Percentiles rank a stretch among this genome's conserved stretches.
These are phyloP conservation scores for Aspergillus sp. DNA, from an alignment of 2,329 filamentous ascomycete species.

Conservation along the genomic window DNA sequence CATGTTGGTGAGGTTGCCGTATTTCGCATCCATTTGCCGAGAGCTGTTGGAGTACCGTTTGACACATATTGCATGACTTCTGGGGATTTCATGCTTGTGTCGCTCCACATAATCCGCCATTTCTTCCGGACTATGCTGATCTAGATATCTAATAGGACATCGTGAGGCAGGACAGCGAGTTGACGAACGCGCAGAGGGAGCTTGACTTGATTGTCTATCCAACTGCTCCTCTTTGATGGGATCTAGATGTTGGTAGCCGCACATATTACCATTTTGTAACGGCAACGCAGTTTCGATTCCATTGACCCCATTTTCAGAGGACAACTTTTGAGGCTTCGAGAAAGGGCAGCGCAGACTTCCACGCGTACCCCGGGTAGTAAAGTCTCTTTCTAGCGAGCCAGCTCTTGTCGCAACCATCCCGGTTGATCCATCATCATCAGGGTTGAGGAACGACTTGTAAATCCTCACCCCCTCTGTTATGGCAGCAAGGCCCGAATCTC, in stretches of 20 bases:
- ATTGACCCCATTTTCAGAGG: conserved; percentile 35
- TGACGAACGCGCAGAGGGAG: conserved; percentile 43
- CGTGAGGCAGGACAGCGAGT: conserved; percentile 68
- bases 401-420: conserved; percentile 48
- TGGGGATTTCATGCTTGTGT: conserved; percentile 90
- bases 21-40: conserved; percentile 87
- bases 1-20: conserved; percentile 89
- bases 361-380: conserved; percentile 80
- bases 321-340: conserved; percentile 52
- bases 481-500: conserved; percentile 51
- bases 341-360: conserved; percentile 82
- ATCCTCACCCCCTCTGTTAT: conserved; percentile 42
- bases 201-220: conserved; percentile 46
- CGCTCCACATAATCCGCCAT: conserved; percentile 91
- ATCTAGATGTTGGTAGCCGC: conserved; percentile 60
- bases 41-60: conserved; percentile 86
- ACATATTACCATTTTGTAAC: conserved; percentile 41
- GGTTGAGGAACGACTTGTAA: conserved; percentile 38
- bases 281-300: conserved; percentile 42
- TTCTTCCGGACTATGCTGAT: conserved; percentile 90
- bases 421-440: conserved; percentile 28
- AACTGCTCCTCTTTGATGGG: conserved; percentile 51
- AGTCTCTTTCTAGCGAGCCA: conserved; percentile 78
- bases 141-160: conserved; percentile 89
- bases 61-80: conserved; percentile 91